A percentile compares a stretch with the other conserved stretches of the same genome.
Conservation (phyloP, 192 early-diverging fungal species). For the Haplosporangium gracile region DNA sequence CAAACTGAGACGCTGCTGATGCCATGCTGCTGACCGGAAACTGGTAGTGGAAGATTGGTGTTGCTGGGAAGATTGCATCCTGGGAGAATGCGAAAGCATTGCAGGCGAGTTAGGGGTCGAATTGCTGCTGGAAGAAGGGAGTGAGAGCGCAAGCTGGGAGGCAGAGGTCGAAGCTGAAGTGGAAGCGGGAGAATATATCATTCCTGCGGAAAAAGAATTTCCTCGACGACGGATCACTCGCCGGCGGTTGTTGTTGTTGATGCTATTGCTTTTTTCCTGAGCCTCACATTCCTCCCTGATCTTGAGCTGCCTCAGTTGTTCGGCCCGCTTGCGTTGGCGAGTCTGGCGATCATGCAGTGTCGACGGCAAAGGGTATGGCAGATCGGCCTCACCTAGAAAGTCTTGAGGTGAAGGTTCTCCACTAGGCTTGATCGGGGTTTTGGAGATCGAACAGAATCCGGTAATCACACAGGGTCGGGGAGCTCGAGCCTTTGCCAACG, state of each 20-base stretch:
- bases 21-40: not conserved
- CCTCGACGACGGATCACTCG: constrained; percentile 20
- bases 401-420: constrained; percentile 43
- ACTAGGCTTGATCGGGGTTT: not conserved
- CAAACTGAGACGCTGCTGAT: not conserved
- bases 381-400: constrained; percentile 46
- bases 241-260: constrained; percentile 2
- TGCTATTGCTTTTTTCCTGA: constrained; percentile 1
- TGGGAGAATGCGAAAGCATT: not conserved
- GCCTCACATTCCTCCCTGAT: constrained; percentile 47
- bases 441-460: constrained; percentile 39
- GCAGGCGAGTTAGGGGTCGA: not conserved
- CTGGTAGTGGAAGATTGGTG: not conserved
- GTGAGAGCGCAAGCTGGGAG: not conserved
- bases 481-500: not conserved
- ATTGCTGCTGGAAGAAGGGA: not conserved
- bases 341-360: constrained; percentile 41
- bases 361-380: constrained; percentile 47
- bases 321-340: constrained; percentile 42
- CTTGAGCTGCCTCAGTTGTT: constrained; percentile 45
- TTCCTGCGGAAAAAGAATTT: constrained; percentile 27
- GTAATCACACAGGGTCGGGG: constrained; percentile 30
- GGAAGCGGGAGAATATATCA: not conserved
- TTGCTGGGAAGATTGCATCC: not conserved
- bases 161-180: not conserved